Conservation (phyloP, 257 asterid species). For the Anisodus acutangulus region DNA sequence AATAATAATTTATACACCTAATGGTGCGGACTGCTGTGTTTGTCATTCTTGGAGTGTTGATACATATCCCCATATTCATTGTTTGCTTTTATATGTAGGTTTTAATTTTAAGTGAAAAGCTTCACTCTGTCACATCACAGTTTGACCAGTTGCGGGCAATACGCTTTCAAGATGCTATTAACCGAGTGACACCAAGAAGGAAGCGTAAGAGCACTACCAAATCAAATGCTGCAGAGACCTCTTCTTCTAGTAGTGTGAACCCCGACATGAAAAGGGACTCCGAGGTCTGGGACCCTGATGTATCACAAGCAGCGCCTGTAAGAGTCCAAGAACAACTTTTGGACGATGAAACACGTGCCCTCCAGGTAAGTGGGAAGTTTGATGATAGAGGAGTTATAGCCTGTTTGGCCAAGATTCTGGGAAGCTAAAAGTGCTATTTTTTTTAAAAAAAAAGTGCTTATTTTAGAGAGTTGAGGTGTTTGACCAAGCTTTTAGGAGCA, state of each 20-base stretch:
- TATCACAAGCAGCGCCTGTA: constrained; percentile 54
- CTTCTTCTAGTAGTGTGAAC: constrained; percentile 42
- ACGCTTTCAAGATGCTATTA: constrained; percentile 90
- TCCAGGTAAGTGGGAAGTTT: constrained; percentile 58
- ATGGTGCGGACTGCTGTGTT: not conserved
- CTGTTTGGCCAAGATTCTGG: too few species aligned
- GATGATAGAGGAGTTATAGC: not conserved
- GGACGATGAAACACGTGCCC: constrained; percentile 87
- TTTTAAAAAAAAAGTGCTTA: too few species aligned
- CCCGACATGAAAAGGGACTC: constrained; percentile 43
- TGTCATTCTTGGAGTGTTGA: not conserved
- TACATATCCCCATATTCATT: not conserved
- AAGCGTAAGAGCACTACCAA: constrained; percentile 50
- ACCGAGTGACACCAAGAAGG: constrained; percentile 81
- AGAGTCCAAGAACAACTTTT: constrained; percentile 74
- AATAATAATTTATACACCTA: not conserved
- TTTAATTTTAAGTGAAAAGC: constrained; percentile 86
- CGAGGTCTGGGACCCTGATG: constrained; percentile 53
- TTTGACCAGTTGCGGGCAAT: constrained; percentile 94
- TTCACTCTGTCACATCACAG: constrained; percentile 80
- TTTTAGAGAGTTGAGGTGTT: too few species aligned
- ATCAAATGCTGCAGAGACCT: constrained; percentile 42
- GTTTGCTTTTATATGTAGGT: constrained; percentile 54
- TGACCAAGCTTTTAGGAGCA: too few species aligned
- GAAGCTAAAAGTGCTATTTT: too few species aligned